phyloP scores from a whole-genome alignment of 495 filamentous ascomycete genomes.

The Daldinia loculata region DNA sequence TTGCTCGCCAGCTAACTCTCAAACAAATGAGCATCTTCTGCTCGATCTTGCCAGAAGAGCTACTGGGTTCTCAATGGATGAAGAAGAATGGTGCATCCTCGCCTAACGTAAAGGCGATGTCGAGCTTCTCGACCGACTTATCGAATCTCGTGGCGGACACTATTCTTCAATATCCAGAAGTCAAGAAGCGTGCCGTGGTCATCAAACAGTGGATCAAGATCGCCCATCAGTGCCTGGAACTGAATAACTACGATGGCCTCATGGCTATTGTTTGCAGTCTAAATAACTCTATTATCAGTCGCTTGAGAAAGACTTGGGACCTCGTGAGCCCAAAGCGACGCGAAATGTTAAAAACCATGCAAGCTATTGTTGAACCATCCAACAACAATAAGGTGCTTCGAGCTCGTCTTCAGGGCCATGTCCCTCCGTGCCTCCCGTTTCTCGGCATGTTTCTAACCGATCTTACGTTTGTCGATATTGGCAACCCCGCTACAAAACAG shows the following conservation, averaged over 20 bases:
- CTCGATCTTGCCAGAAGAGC: slow-evolving; percentile 89
- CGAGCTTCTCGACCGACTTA: slow-evolving; percentile 86
- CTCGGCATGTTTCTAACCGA: slow-evolving; percentile 96
- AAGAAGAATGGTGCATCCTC: slow-evolving; percentile 81
- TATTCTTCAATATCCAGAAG: slow-evolving; percentile 84
- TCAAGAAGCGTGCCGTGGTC: slow-evolving; percentile 85
- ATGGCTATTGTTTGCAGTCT: slow-evolving; percentile 97
- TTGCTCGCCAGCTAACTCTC: slow-evolving; percentile 92
- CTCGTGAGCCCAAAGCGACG: slow-evolving; percentile 86
- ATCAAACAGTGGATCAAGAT: slow-evolving; percentile 99
- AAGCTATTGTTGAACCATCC: slow-evolving; percentile 83
- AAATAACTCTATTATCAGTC: slow-evolving; percentile 87
- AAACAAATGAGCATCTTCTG: slow-evolving; percentile 95
- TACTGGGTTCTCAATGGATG: slow-evolving; percentile 93
- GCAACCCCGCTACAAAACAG: slow-evolving; percentile 82
- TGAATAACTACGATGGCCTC: slow-evolving; percentile 95
- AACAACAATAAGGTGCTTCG: slow-evolving; percentile 94
- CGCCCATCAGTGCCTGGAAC: slow-evolving; percentile 81
- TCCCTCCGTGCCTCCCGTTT: slow-evolving; percentile 94
- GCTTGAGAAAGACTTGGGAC: slow-evolving; percentile 96
- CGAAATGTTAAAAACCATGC: slow-evolving; percentile 76
- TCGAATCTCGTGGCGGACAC: slow-evolving; percentile 96
- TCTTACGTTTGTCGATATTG: slow-evolving; percentile 87
- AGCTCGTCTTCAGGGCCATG: slow-evolving; percentile 82
- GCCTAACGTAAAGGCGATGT: slow-evolving; percentile 95